These are phyloP conservation scores for Mallotus japonicus DNA, from an alignment of 441 rosid species.

Conservation along the genomic window DNA sequence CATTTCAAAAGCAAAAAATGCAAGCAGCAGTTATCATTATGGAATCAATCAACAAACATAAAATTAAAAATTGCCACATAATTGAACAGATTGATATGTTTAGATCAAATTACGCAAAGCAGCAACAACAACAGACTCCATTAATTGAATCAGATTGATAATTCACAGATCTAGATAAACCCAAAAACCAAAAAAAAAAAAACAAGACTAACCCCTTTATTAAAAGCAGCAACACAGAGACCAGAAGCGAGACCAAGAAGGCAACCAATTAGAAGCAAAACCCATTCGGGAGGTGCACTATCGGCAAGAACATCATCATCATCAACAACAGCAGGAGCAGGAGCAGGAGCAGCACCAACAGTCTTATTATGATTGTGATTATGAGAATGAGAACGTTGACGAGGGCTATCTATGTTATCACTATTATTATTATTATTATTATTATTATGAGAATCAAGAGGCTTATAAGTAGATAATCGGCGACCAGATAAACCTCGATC, in stretches of 20 bases:
- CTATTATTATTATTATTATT: too few relatives aligned
- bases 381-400: constrained; percentile 18
- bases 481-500: constrained; percentile 69
- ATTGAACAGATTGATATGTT: too few relatives aligned
- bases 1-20: background rate
- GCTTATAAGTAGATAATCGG: constrained; percentile 49
- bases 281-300: constrained; percentile 92
- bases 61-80: too few relatives aligned
- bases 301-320: constrained; percentile 51
- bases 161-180: background rate
- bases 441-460: constrained; percentile 27
- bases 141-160: constrained; percentile 24
- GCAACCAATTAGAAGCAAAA: constrained; percentile 78
- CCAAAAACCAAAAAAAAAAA: background rate
- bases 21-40: too few relatives aligned
- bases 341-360: too few relatives aligned
- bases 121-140: background rate
- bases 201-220: constrained; percentile 55
- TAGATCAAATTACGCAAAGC: too few relatives aligned
- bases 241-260: constrained; percentile 89
- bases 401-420: constrained; percentile 5
- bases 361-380: constrained; percentile 10
- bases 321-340: background rate
- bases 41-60: too few relatives aligned
- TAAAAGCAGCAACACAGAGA: constrained; percentile 86